phyloP scores from a whole-genome alignment of 129 eudicot species.

The Flaveria trinervia region DNA sequence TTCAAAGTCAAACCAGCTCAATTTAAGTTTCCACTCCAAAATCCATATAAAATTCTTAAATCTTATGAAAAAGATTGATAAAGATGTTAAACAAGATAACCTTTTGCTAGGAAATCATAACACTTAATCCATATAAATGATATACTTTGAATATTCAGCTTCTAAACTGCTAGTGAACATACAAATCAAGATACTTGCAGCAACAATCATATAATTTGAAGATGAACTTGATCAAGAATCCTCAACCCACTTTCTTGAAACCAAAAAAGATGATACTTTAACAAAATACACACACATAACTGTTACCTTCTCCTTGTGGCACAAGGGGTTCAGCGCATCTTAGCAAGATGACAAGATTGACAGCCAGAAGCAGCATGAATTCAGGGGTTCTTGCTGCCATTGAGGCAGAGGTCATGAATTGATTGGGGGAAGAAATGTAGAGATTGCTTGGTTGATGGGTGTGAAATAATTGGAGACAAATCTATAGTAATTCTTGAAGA shows the following conservation, averaged over 20 bases:
- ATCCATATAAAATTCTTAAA: background rate
- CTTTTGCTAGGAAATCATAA: slow-evolving; percentile 15
- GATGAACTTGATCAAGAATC: slow-evolving; percentile 17
- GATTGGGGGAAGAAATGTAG: background rate
- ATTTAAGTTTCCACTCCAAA: slow-evolving; percentile 4
- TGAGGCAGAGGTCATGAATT: slow-evolving; percentile 22
- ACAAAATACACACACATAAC: background rate
- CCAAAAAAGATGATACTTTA: slow-evolving; percentile 1
- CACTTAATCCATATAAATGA: background rate
- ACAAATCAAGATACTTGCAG: slow-evolving; percentile 30
- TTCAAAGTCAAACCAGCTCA: slow-evolving; percentile 13
- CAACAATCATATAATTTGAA: background rate
- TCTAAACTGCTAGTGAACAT: background rate
- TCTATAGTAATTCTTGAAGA: slow-evolving; percentile 31
- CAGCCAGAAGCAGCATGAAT: slow-evolving; percentile 24
- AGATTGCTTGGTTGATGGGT: slow-evolving; percentile 17
- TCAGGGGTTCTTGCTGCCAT: slow-evolving; percentile 23
- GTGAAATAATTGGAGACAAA: slow-evolving; percentile 14
- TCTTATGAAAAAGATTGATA: background rate
- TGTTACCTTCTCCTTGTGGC: slow-evolving; percentile 65
- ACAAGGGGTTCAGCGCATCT: slow-evolving; percentile 40
- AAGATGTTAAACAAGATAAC: background rate
- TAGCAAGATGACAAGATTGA: slow-evolving; percentile 28
- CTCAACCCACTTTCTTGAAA: slow-evolving; percentile 24
- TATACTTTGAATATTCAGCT: no score